Conservation (phyloP, 176 grass and related monocot species). For the Ampelocalamus luodianensis region DNA sequence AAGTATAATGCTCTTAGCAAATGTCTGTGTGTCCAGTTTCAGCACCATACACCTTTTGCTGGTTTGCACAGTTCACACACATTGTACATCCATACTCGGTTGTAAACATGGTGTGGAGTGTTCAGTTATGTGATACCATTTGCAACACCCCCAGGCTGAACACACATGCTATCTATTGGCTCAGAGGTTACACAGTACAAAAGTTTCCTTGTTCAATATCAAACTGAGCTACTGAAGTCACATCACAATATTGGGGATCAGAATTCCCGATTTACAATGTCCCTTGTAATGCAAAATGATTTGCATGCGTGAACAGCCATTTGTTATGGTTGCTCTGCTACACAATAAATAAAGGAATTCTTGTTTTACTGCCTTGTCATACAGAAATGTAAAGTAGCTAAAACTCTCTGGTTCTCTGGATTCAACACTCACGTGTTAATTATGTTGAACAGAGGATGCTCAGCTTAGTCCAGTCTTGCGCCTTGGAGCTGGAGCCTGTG, state of each 20-base stretch:
- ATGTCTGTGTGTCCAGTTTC: neutral
- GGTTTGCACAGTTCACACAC: neutral
- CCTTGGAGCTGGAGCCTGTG: constrained; percentile 95
- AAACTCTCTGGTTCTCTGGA: constrained; percentile 11
- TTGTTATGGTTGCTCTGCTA: neutral
- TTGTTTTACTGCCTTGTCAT: neutral
- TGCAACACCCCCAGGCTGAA: neutral
- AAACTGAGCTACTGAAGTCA: constrained; percentile 5
- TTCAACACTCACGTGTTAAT: constrained; percentile 13
- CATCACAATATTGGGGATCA: neutral
- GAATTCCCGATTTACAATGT: neutral
- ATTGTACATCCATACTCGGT: neutral
- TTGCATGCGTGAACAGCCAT: neutral
- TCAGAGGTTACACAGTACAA: neutral
- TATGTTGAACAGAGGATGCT: constrained; percentile 78
- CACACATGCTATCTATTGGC: neutral
- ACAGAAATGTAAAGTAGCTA: neutral
- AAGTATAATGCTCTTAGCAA: neutral
- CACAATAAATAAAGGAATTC: neutral
- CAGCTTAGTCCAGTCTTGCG: constrained; percentile 80
- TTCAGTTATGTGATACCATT: neutral
- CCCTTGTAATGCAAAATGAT: constrained; percentile 1
- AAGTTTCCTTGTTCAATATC: neutral
- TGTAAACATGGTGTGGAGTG: neutral
- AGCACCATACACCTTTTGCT: neutral